Percentiles rank a stretch among this genome's conserved stretches.
phyloP scores from a whole-genome alignment of 306 rosid species.

The Mimosa bimucronata region DNA sequence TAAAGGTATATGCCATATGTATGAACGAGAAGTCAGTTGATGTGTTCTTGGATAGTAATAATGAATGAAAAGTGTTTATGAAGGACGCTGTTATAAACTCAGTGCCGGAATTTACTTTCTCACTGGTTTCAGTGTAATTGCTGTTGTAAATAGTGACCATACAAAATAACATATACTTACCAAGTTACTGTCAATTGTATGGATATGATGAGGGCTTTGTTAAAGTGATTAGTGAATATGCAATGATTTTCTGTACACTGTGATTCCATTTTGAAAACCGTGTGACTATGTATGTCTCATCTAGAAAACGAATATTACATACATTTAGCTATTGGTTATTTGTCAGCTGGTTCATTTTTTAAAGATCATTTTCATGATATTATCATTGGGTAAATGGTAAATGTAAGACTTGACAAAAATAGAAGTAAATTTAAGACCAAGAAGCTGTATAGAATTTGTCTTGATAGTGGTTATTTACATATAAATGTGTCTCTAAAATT shows the following conservation, averaged over 20 bases:
- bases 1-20: neutral
- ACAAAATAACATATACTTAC: conserved; percentile 48
- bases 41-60: neutral
- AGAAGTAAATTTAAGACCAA: too few species aligned
- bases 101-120: neutral
- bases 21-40: neutral
- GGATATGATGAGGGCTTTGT: conserved; percentile 32
- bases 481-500: too few species aligned
- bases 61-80: neutral
- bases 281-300: neutral
- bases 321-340: neutral
- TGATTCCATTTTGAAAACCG: neutral
- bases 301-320: neutral
- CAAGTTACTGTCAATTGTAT: conserved; percentile 36
- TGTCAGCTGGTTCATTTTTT: neutral
- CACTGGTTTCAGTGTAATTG: conserved; percentile 63
- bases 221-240: neutral
- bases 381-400: too few species aligned
- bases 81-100: neutral
- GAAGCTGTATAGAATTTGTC: too few species aligned
- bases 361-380: too few species aligned
- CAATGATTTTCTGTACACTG: neutral
- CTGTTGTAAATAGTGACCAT: conserved; percentile 84
- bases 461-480: too few species aligned
- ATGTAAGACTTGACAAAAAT: too few species aligned